Conservation (phyloP, 148 eudicot genomes). For the Polygonum aviculare region DNA sequence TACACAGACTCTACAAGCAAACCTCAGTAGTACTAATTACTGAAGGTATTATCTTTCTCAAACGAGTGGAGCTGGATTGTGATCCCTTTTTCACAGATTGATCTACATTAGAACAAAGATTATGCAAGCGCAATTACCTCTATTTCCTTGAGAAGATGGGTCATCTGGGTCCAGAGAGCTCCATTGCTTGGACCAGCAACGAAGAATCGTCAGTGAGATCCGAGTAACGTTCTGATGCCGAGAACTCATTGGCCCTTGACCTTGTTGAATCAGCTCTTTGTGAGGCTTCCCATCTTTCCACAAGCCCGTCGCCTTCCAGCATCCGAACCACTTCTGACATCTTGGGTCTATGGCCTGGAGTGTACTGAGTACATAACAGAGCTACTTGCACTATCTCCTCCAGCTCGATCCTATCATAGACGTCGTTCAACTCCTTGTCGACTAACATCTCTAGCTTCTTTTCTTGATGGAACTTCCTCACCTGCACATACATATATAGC, state of each 20-base stretch:
- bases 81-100: not conserved
- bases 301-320: constrained; percentile 78
- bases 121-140: not conserved
- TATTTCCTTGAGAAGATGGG: not conserved
- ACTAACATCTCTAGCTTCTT: constrained; percentile 57
- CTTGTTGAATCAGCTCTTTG: constrained; percentile 48
- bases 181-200: constrained; percentile 62
- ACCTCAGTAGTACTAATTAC: not conserved
- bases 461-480: constrained; percentile 57
- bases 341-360: constrained; percentile 53
- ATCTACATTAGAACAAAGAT: not conserved
- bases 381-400: constrained; percentile 69
- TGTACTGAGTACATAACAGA: constrained; percentile 53
- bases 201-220: constrained; percentile 72
- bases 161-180: constrained; percentile 75
- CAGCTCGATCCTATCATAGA: constrained; percentile 46
- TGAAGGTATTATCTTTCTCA: too few relatives aligned
- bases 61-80: not conserved
- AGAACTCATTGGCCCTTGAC: constrained; percentile 36
- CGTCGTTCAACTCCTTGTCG: constrained; percentile 44
- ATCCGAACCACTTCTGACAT: constrained; percentile 74
- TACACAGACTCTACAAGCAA: not conserved
- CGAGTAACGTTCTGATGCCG: constrained; percentile 53
- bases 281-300: constrained; percentile 74
- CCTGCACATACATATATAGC: constrained; percentile 21